Conservation (phyloP, 352 stramenopile genomes). For the Salisapilia sapeloensis region DNA sequence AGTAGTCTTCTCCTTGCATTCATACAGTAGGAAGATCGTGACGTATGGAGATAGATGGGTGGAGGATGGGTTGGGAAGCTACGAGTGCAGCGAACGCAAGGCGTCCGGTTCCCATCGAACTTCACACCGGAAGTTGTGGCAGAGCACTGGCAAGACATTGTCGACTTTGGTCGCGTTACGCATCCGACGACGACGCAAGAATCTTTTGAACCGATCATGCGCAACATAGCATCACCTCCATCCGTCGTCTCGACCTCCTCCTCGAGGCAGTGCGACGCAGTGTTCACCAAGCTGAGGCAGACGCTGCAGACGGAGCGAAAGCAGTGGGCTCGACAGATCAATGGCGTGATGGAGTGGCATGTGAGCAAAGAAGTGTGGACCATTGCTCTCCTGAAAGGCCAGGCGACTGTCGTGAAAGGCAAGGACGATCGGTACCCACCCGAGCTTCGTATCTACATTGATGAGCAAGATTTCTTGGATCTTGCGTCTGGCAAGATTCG, state of each 20-base stretch:
- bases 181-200: constrained; percentile 52
- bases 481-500: constrained; percentile 34
- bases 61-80: constrained; percentile 50
- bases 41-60: constrained; percentile 13
- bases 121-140: constrained; percentile 51
- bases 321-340: constrained; percentile 35
- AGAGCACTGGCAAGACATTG: constrained; percentile 44
- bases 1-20: not conserved
- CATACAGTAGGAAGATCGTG: no score
- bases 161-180: constrained; percentile 46
- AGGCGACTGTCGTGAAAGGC: constrained; percentile 24
- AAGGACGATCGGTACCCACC: constrained; percentile 22
- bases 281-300: constrained; percentile 28
- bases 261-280: constrained; percentile 30
- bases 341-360: constrained; percentile 41
- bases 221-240: constrained; percentile 30
- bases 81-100: constrained; percentile 44
- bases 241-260: constrained; percentile 33
- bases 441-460: constrained; percentile 42
- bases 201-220: constrained; percentile 62
- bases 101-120: constrained; percentile 47
- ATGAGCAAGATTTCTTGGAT: constrained; percentile 49
- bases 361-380: constrained; percentile 60
- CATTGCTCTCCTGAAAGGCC: constrained; percentile 32
- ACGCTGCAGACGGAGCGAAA: constrained; percentile 20